These are phyloP conservation scores for Fusarium sp. DNA, from an alignment of 2,329 filamentous ascomycete genomes.

Conservation along the genomic window DNA sequence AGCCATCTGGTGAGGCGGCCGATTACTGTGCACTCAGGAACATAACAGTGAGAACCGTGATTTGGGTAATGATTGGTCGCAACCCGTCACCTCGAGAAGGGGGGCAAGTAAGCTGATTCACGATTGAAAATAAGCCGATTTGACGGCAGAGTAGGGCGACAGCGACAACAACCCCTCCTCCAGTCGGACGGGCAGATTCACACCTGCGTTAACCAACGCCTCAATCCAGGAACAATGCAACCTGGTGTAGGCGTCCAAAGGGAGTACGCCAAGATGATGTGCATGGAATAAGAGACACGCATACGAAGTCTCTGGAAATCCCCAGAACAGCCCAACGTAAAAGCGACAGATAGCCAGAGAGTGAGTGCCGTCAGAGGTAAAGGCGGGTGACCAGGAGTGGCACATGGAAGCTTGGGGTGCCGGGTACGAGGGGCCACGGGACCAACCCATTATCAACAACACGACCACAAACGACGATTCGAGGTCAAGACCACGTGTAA, in stretches of 20 bases:
- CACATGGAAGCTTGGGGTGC: slow-evolving; percentile 25
- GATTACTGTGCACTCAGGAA: slow-evolving; percentile 1
- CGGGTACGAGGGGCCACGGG: slow-evolving; percentile 25
- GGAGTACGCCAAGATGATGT: background rate
- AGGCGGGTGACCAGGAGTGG: slow-evolving; percentile 27
- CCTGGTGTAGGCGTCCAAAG: background rate
- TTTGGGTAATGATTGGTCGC: slow-evolving; percentile 9
- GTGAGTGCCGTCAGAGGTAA: background rate
- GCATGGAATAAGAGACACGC: slow-evolving; percentile 19
- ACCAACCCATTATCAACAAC: slow-evolving; percentile 25
- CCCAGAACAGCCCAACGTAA: background rate
- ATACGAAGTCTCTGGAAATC: background rate
- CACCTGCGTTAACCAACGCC: slow-evolving; percentile 18
- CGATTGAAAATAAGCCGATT: background rate
- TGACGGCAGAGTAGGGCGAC: background rate
- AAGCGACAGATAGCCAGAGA: background rate
- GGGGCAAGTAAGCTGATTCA: background rate
- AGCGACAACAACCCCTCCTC: background rate
- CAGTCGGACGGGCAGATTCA: slow-evolving; percentile 8
- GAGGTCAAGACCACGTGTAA: slow-evolving; percentile 27
- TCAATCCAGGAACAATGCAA: slow-evolving; percentile 34
- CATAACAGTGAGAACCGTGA: background rate
- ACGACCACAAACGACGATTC: slow-evolving; percentile 15
- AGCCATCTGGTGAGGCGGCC: slow-evolving; percentile 18
- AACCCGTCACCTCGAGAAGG: background rate